These are phyloP conservation scores for Carex sylvatica DNA, from an alignment of 202 grass and related monocot species.

Conservation along the genomic window DNA sequence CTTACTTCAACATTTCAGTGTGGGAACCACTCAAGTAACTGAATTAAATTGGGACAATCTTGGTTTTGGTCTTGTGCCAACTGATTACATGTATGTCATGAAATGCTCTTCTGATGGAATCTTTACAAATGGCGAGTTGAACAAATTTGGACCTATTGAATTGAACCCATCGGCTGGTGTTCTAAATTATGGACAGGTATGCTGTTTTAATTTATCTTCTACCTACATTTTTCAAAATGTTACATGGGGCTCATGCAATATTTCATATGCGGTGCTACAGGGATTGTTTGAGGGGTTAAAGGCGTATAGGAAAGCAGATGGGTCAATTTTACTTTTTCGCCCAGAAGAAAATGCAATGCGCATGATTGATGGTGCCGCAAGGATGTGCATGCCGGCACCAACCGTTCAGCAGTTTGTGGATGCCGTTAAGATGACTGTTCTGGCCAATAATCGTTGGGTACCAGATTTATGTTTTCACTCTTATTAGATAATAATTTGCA, in stretches of 20 bases:
- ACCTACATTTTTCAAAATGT: not conserved
- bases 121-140: constrained; percentile 63
- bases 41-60: constrained; percentile 83
- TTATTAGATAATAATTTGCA: not conserved
- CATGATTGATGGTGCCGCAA: constrained; percentile 59
- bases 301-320: constrained; percentile 67
- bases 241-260: not conserved
- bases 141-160: constrained; percentile 60
- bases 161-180: constrained; percentile 71
- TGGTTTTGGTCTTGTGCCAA: constrained; percentile 60
- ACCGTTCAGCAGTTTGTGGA: constrained; percentile 65
- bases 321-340: constrained; percentile 62
- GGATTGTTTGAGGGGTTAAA: constrained; percentile 86
- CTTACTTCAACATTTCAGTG: constrained; percentile 34
- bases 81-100: constrained; percentile 88
- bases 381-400: constrained; percentile 90
- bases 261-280: constrained; percentile 29
- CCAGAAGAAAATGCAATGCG: constrained; percentile 69
- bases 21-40: constrained; percentile 37
- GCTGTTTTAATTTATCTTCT: not conserved
- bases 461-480: not conserved
- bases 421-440: constrained; percentile 62
- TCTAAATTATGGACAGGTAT: constrained; percentile 95
- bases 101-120: constrained; percentile 46
- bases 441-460: constrained; percentile 93